These are phyloP conservation scores for Rostrohypoxylon terebratum DNA, from an alignment of 495 filamentous ascomycete species.

Conservation along the genomic window DNA sequence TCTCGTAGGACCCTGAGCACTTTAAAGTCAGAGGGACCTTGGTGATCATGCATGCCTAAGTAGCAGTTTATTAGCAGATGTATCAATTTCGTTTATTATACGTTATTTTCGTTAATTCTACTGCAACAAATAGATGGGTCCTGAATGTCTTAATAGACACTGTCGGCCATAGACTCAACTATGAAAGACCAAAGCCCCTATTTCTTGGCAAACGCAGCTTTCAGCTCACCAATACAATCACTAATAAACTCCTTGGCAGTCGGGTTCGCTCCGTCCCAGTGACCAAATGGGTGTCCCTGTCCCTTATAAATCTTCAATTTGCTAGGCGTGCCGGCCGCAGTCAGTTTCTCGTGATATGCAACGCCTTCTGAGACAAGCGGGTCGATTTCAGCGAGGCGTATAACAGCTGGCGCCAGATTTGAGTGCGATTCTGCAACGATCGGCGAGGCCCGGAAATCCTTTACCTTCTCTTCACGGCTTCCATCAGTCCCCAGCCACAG, in stretches of 20 bases:
- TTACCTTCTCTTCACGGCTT: constrained; percentile 39
- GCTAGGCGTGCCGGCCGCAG: constrained; percentile 49
- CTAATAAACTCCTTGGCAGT: constrained; percentile 49
- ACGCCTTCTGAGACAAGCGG: constrained; percentile 51
- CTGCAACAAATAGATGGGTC: background rate
- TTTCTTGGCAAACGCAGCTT: constrained; percentile 42
- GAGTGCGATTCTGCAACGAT: constrained; percentile 52
- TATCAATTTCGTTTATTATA: no score
- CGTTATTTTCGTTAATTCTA: background rate
- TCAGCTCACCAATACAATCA: constrained; percentile 50
- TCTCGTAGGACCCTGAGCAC: no score
- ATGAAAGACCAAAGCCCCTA: background rate
- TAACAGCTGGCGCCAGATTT: constrained; percentile 51
- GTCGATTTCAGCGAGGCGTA: constrained; percentile 51
- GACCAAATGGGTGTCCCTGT: constrained; percentile 53
- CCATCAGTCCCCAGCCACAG: constrained; percentile 54
- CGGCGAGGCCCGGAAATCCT: constrained; percentile 52
- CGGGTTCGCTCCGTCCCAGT: constrained; percentile 52
- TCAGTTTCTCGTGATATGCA: constrained; percentile 53
- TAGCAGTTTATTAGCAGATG: no score
- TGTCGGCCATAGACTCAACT: background rate
- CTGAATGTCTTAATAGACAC: background rate
- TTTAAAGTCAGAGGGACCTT: no score
- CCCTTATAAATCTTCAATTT: constrained; percentile 54
- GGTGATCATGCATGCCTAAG: no score